Evolutionary conservation across 139 green algal genomes (phyloP).

Genomic region (Volvox africanus): DNA sequence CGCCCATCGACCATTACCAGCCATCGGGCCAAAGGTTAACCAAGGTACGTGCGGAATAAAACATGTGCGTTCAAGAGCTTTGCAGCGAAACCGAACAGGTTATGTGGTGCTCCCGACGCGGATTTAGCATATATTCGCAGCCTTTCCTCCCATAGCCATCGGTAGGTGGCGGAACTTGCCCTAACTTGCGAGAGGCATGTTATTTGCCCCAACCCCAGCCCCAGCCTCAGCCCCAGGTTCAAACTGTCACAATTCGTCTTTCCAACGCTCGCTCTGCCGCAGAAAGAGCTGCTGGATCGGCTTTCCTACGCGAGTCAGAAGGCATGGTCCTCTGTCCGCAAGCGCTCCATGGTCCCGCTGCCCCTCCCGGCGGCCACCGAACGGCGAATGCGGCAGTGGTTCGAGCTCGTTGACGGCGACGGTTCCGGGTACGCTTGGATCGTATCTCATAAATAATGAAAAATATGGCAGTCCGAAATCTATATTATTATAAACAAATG

Average conservation of each 20-base stretch:
- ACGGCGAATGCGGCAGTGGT: constrained; percentile 23
- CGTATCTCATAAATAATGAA: neutral
- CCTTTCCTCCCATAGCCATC: no score
- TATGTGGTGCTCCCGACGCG: no score
- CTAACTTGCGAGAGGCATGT: no score
- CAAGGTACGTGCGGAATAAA: neutral
- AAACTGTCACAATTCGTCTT: neutral
- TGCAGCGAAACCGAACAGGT: no score
- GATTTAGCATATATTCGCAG: no score
- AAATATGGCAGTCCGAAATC: no score
- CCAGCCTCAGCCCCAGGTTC: neutral
- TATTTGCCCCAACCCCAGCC: no score
- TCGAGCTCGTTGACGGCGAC: constrained; percentile 36
- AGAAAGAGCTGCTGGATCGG: constrained; percentile 17
- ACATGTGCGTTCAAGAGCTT: no score
- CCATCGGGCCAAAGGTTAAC: neutral
- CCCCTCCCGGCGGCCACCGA: constrained; percentile 17
- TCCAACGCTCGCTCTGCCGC: neutral
- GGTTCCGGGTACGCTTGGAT: neutral
- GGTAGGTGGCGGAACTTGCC: no score
- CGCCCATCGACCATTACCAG: constrained; percentile 4
- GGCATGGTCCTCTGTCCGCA: constrained; percentile 8
- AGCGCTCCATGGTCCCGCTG: neutral
- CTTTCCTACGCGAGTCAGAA: constrained; percentile 5
- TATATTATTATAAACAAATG: no score